phyloP scores from a whole-genome alignment of 2,329 filamentous ascomycete genomes.

The Penicillium polonicum region DNA sequence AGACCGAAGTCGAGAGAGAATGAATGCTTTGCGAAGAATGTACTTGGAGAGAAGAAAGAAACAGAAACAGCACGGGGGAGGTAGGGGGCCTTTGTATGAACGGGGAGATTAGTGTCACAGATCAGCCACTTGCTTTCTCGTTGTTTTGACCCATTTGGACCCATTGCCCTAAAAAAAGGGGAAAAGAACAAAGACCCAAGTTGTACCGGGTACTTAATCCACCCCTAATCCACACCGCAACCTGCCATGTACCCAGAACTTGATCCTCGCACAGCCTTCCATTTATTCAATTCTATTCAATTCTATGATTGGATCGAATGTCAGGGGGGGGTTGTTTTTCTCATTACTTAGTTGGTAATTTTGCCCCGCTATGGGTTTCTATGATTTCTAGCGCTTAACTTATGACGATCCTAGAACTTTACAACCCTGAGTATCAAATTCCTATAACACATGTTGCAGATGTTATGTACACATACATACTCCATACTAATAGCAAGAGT shows the following conservation, averaged over 20 bases:
- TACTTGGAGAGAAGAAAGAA: slow-evolving; percentile 32
- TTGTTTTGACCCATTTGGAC: background rate
- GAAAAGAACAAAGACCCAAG: background rate
- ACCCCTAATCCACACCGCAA: slow-evolving; percentile 5
- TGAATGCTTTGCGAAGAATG: slow-evolving; percentile 34
- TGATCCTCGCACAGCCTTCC: slow-evolving; percentile 12
- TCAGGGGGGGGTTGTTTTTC: background rate
- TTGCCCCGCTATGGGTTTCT: slow-evolving; percentile 2
- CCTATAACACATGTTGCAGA: background rate
- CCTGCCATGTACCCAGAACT: slow-evolving; percentile 10
- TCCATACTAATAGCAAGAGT: background rate
- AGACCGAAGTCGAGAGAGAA: slow-evolving; percentile 46
- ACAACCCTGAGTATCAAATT: background rate
- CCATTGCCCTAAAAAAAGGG: slow-evolving; percentile 15
- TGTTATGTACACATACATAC: no score
- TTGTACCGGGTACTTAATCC: slow-evolving; percentile 11
- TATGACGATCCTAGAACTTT: background rate
- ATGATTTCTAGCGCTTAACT: slow-evolving; percentile 4
- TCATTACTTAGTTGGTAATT: slow-evolving; percentile 2
- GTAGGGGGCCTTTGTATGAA: slow-evolving; percentile 38
- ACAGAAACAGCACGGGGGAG: slow-evolving; percentile 24
- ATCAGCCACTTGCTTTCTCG: slow-evolving; percentile 20
- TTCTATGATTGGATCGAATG: slow-evolving; percentile 17
- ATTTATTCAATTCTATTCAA: background rate
- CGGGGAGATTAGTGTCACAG: slow-evolving; percentile 40